Conservation (phyloP, 2,329 filamentous ascomycete genomes). For the Xylaria sp. region DNA sequence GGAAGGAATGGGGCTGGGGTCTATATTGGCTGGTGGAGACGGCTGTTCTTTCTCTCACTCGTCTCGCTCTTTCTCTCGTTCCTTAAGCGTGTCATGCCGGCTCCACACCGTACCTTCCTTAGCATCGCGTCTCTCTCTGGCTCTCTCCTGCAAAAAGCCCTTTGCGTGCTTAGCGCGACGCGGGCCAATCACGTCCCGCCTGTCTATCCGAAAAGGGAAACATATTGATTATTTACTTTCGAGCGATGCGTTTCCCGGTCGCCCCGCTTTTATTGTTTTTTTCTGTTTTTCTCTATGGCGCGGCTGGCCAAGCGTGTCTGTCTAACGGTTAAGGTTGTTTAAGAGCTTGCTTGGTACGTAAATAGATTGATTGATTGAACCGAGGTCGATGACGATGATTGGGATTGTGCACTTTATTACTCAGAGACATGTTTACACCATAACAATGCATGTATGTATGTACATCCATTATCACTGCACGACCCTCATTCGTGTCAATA, state of each 20-base stretch:
- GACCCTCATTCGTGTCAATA: neutral
- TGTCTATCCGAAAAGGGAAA: constrained; percentile 28
- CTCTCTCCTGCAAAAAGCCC: neutral
- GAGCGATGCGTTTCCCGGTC: constrained; percentile 25
- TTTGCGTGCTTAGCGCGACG: constrained; percentile 13
- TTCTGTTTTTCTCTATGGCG: neutral
- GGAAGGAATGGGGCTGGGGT: constrained; percentile 19
- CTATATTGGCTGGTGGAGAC: constrained; percentile 15
- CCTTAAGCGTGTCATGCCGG: constrained; percentile 25
- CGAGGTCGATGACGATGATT: neutral
- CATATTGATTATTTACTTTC: constrained; percentile 29
- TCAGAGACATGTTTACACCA: neutral
- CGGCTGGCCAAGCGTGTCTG: neutral
- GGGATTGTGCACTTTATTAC: neutral
- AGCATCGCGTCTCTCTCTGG: constrained; percentile 22
- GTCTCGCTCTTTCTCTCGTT: neutral
- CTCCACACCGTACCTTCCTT: constrained; percentile 23
- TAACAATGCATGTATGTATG: neutral
- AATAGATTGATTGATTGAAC: neutral
- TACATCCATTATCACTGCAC: neutral
- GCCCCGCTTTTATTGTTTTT: constrained; percentile 7
- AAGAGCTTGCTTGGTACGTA: neutral
- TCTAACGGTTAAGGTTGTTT: neutral
- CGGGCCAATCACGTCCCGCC: constrained; percentile 25
- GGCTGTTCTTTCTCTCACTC: too few species aligned